phyloP scores from a whole-genome alignment of 768 basidiomycete genomes.

The Hirschioporus abietinus region DNA sequence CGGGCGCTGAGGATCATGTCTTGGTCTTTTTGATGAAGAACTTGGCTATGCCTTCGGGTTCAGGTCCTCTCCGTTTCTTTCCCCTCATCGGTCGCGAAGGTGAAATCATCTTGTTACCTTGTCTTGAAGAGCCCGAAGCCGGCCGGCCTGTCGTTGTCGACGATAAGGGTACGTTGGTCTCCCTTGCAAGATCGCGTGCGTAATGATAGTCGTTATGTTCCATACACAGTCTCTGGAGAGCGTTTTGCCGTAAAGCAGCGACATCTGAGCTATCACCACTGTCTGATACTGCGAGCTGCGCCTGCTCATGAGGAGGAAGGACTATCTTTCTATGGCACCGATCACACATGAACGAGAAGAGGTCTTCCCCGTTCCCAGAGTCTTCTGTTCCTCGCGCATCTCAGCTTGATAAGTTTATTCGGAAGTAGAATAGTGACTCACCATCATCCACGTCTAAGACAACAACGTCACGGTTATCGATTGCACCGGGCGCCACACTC shows the following conservation, averaged over 20 bases:
- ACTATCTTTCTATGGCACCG: constrained; percentile 49
- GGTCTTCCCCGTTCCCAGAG: constrained; percentile 8
- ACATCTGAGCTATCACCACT: constrained; percentile 19
- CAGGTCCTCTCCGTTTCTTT: constrained; percentile 24
- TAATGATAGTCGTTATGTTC: constrained; percentile 93
- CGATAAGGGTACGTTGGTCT: constrained; percentile 24
- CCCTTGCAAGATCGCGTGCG: constrained; percentile 67
- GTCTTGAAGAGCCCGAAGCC: constrained; percentile 11
- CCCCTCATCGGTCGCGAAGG: constrained; percentile 10
- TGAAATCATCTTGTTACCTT: constrained; percentile 11
- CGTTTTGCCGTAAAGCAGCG: constrained; percentile 25
- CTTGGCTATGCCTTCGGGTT: constrained; percentile 38
- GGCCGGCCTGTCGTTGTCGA: constrained; percentile 22
- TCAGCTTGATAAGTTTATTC: constrained; percentile 3
- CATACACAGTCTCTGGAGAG: constrained; percentile 39
- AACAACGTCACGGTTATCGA: not conserved
- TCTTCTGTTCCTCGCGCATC: not conserved
- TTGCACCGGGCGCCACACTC: not conserved
- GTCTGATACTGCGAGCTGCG: constrained; percentile 20
- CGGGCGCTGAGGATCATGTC: constrained; percentile 1
- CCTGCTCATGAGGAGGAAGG: constrained; percentile 23
- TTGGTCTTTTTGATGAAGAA: constrained; percentile 34
- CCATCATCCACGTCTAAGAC: not conserved
- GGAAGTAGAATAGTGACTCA: not conserved
- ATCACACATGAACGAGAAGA: constrained; percentile 46